Evolutionary conservation across 768 basidiomycete genomes (phyloP), one percentile per base, ranked within the genome.

Genomic region (Hypholoma sublateritium): DNA sequence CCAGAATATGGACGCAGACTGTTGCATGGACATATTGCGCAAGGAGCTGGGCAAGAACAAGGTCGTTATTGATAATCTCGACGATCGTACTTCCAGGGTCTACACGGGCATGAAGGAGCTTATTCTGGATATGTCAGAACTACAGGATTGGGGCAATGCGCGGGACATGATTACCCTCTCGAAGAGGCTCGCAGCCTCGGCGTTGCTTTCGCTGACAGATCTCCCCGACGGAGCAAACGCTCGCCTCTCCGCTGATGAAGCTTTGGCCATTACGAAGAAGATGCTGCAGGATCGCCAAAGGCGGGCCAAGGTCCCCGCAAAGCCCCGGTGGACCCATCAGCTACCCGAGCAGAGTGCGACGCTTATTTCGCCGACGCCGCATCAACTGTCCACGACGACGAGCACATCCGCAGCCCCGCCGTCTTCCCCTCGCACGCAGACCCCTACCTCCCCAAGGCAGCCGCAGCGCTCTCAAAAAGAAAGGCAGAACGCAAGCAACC

Each of bases 91-190:
- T 6, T 46, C 44, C 12, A 5, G 19, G 9, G 3, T 21, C 14
- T 46, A 46, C 22, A 0, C 45, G 11, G 62, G 70, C 36, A 76
- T 85, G 72, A 64, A 69, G n/a, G 59, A 55, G 0, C 24, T 78
- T 6, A 60, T 87, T 55, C 54, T 65, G 4, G 56, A 75, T 13
- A 70, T 87, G 60, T 72, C 81, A 5, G 32, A 55, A 8, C 68
- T 87, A 1, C 71, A 74, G 4, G 80, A 80, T 1, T 88, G 87
- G 87, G 87, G 86, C 16, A 88, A 88, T 46, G 87, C 86, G 3
- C 78, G 86, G 7, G 87, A 88, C 59, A 75, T 87, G 64, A 72
- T 80, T 50, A 81, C 80, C 0, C 70, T 87, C 6, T 69, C 81
- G 0, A 81, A 79, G 63, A 67, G 74, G 44, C 77, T 89, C 72